These are phyloP conservation scores for Pseudogymnoascus sp. DNA, from an alignment of 2,329 filamentous ascomycete species.

Conservation along the genomic window DNA sequence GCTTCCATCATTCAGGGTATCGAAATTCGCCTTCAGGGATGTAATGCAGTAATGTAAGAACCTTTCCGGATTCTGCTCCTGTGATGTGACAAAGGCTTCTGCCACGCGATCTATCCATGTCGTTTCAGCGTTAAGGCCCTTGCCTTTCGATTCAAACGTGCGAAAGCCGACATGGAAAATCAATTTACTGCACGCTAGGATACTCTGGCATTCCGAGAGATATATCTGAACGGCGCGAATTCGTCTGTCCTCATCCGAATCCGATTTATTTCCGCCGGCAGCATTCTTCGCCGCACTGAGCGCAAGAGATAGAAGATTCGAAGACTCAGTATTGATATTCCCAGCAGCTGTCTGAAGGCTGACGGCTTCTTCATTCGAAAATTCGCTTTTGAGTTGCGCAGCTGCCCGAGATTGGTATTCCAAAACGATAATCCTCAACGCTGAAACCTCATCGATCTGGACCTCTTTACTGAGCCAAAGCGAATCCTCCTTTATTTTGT, in stretches of 20 bases:
- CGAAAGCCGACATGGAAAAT: slow-evolving; percentile 31
- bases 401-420: slow-evolving; percentile 79
- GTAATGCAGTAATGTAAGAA: slow-evolving; percentile 37
- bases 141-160: slow-evolving; percentile 17
- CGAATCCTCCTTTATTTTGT: slow-evolving; percentile 75
- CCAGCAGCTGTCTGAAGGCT: slow-evolving; percentile 70
- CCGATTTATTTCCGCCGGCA: slow-evolving; percentile 46
- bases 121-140: background rate
- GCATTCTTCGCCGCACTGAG: slow-evolving; percentile 20
- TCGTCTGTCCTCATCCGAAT: slow-evolving; percentile 54
- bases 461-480: slow-evolving; percentile 76
- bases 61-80: slow-evolving; percentile 12
- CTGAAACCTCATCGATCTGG: slow-evolving; percentile 71
- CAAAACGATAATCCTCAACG: slow-evolving; percentile 69
- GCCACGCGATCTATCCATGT: slow-evolving; percentile 14
- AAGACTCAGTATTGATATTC: slow-evolving; percentile 50
- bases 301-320: slow-evolving; percentile 45
- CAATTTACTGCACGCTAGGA: slow-evolving; percentile 54
- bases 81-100: slow-evolving; percentile 11
- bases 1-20: slow-evolving; percentile 34
- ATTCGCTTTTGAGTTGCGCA: slow-evolving; percentile 60
- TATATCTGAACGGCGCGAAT: slow-evolving; percentile 65
- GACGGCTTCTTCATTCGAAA: slow-evolving; percentile 70
- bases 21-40: slow-evolving; percentile 41
- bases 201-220: slow-evolving; percentile 61